Base-by-base conservation (phyloP, 2,329 filamentous ascomycete species). In the Simplicillium aogashimaense region DNA sequence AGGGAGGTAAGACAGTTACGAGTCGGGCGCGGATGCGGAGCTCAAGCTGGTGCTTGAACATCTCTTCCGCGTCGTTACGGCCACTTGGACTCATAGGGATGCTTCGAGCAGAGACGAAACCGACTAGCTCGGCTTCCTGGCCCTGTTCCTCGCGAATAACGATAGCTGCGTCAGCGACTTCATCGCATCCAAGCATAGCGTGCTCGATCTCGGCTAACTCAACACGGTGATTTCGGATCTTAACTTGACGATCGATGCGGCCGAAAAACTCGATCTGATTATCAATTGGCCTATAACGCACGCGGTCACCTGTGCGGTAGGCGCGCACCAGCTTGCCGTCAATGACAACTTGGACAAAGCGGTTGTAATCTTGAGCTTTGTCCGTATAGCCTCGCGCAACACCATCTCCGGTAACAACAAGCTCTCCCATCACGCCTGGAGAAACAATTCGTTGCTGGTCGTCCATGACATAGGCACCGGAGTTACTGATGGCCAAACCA, bases 151-250 rank as follows among this genome's bases (percentile, higher is more conserved):
- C n/a, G n/a, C n/a, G n/a, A n/a, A n/a, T n/a, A n/a, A n/a, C n/a
- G n/a, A n/a, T n/a, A n/a, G n/a, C n/a, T n/a, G n/a, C n/a, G n/a
- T n/a, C n/a, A n/a, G n/a, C n/a, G n/a, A n/a, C n/a, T n/a, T n/a
- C n/a, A n/a, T n/a, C n/a, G n/a, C n/a, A n/a, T n/a, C n/a, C n/a
- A n/a, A 42, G 41, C 1, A 56, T 37, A 2, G 36, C 43, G 8
- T 49, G 44, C 12, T 59, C 55, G 3, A 59, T 48, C 29, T 59
- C 56, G 0, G 41, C 48, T 2, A 52, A 39, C 39, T 60, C 57
- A 17, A 59, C 38, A 3, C 57, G 51, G 9, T 59, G 49, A 7
- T 55, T 55, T 16, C 54, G 49, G 7, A 60, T 45, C 41, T 59
- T 59, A 36, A 56, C 43, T 16, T 57, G 53, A 3, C 36, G 33